Conservation (phyloP, 805 yeast genomes). For the Nakazawaea wyomingensis region DNA sequence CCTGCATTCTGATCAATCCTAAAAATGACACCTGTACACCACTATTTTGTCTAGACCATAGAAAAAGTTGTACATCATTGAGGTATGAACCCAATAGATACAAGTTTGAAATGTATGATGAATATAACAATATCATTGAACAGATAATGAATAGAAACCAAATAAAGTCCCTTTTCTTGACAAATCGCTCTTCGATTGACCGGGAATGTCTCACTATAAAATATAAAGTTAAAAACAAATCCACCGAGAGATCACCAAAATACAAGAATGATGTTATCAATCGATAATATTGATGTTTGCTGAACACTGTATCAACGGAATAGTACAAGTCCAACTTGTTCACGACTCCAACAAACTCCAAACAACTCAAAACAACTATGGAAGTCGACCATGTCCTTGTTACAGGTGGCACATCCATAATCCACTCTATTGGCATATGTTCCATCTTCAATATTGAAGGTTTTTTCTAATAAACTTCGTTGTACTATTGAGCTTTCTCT, state of each 20-base stretch:
- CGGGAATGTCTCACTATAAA: constrained; percentile 33
- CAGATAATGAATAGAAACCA: constrained; percentile 32
- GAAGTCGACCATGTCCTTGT: constrained; percentile 34
- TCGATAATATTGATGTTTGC: constrained; percentile 32
- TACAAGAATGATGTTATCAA: constrained; percentile 33
- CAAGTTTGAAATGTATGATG: constrained; percentile 23
- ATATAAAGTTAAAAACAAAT: constrained; percentile 28
- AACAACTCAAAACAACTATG: constrained; percentile 26
- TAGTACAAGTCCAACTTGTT: constrained; percentile 28
- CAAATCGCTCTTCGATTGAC: constrained; percentile 31
- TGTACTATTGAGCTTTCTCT: too few species aligned
- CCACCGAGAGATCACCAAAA: constrained; percentile 34
- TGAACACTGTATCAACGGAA: constrained; percentile 32
- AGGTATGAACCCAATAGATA: constrained; percentile 35
- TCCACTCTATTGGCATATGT: constrained; percentile 33
- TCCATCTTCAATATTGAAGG: constrained; percentile 30
- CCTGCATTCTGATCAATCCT: constrained; percentile 35
- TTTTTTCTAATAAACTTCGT: too few species aligned
- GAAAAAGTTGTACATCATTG: constrained; percentile 32
- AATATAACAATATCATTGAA: constrained; percentile 24
- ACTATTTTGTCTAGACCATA: constrained; percentile 44
- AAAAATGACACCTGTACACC: constrained; percentile 32
- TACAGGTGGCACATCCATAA: constrained; percentile 40
- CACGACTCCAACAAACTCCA: constrained; percentile 29
- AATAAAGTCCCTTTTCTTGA: constrained; percentile 29